A percentile compares a stretch with the other conserved stretches of the same genome.
These are phyloP conservation scores for Coniferiporia weirii DNA, from an alignment of 1,284 basidiomycete species.

Conservation along the genomic window DNA sequence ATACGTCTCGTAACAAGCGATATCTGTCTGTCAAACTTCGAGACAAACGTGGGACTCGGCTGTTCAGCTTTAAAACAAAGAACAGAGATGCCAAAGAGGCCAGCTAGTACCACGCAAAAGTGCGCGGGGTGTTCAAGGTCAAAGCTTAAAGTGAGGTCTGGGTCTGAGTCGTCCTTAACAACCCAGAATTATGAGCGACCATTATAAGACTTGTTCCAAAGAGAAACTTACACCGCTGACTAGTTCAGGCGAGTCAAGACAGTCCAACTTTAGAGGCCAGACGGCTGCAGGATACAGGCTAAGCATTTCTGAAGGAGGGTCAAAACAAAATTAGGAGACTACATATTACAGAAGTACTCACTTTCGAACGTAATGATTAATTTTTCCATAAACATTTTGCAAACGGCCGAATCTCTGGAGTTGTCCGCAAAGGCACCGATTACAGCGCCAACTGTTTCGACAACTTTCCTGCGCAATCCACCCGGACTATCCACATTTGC, in stretches of 20 bases:
- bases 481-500: slow-evolving; percentile 1
- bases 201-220: background rate
- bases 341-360: background rate
- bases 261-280: slow-evolving; percentile 1
- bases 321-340: background rate
- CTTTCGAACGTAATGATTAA: background rate
- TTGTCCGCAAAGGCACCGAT: slow-evolving; percentile 1
- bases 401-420: background rate
- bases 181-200: background rate
- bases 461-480: slow-evolving; percentile 1
- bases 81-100: background rate
- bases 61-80: background rate
- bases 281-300: background rate
- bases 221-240: background rate
- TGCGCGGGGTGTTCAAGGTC: background rate
- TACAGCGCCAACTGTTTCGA: background rate
- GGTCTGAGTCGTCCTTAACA: background rate
- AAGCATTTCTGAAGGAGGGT: background rate
- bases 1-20: background rate
- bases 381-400: background rate
- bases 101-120: background rate
- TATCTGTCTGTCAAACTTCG: background rate
- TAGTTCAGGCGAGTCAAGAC: background rate
- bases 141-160: background rate
- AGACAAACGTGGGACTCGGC: background rate